These are phyloP conservation scores for Candolleomyces eurysporus DNA, from an alignment of 768 basidiomycete genomes.

Conservation along the genomic window DNA sequence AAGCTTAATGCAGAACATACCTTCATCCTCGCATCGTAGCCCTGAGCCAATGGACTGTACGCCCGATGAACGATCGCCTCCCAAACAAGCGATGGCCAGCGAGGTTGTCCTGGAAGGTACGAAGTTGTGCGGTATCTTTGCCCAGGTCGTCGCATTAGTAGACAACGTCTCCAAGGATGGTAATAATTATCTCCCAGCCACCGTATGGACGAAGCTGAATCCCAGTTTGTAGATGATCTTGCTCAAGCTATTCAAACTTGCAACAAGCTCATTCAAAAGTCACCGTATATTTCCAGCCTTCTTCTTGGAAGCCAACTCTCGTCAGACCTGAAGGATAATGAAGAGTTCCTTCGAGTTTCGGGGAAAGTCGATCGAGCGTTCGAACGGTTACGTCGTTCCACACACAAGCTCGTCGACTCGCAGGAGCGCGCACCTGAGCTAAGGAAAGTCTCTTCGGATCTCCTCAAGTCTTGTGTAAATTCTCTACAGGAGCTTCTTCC, in stretches of 20 bases:
- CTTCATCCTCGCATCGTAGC: slow-evolving; percentile 12
- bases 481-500: neutral
- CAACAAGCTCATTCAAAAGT: slow-evolving; percentile 8
- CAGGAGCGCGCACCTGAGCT: neutral
- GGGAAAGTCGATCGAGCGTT: slow-evolving; percentile 60
- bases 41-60: neutral
- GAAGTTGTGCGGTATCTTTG: slow-evolving; percentile 39
- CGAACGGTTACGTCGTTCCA: slow-evolving; percentile 55
- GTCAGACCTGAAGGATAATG: slow-evolving; percentile 17
- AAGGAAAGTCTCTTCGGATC: neutral
- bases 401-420: slow-evolving; percentile 45
- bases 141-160: slow-evolving; percentile 38
- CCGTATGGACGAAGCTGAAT: too few species aligned
- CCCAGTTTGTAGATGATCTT: slow-evolving; percentile 2
- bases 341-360: slow-evolving; percentile 36
- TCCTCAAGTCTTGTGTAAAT: slow-evolving; percentile 9
- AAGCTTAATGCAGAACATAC: slow-evolving; percentile 31
- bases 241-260: slow-evolving; percentile 7
- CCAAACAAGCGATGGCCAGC: neutral
- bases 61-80: neutral
- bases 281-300: slow-evolving; percentile 2
- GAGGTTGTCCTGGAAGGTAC: slow-evolving; percentile 33
- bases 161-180: slow-evolving; percentile 4
- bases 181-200: too few species aligned
- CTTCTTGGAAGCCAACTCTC: slow-evolving; percentile 7